Conservation (phyloP, 257 asterid genomes). For the Misopates orontium region DNA sequence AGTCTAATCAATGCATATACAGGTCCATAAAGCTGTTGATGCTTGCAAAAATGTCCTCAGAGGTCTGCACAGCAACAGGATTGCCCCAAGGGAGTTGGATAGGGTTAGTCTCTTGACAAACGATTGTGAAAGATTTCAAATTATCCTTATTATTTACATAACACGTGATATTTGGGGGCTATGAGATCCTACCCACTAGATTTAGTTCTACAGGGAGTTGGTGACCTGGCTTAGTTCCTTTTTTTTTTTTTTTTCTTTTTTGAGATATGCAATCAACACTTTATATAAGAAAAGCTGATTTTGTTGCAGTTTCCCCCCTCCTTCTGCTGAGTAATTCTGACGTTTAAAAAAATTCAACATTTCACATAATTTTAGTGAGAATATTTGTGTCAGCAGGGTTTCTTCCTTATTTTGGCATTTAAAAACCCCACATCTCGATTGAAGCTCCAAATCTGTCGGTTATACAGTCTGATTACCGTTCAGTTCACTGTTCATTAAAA, state of each 20-base stretch:
- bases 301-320: neutral
- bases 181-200: constrained; percentile 1
- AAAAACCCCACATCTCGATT: neutral
- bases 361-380: neutral
- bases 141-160: neutral
- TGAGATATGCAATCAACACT: no score
- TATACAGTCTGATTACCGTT: neutral
- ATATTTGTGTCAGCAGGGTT: constrained; percentile 8
- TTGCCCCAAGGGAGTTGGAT: constrained; percentile 94
- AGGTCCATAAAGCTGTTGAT: constrained; percentile 99
- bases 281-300: no score
- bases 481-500: neutral
- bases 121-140: constrained; percentile 11
- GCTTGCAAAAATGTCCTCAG: constrained; percentile 97
- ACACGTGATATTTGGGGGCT: constrained; percentile 2
- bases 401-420: constrained; percentile 8
- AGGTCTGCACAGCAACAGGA: constrained; percentile 72
- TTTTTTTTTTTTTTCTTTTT: no score
- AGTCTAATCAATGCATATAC: constrained; percentile 26
- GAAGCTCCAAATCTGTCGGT: neutral
- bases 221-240: neutral
- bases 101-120: constrained; percentile 63
- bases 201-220: constrained; percentile 2
- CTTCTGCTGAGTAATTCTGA: neutral
- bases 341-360: neutral